Conservation (phyloP, 2,329 filamentous ascomycete species). For the Colletotrichum nymphaeae region DNA sequence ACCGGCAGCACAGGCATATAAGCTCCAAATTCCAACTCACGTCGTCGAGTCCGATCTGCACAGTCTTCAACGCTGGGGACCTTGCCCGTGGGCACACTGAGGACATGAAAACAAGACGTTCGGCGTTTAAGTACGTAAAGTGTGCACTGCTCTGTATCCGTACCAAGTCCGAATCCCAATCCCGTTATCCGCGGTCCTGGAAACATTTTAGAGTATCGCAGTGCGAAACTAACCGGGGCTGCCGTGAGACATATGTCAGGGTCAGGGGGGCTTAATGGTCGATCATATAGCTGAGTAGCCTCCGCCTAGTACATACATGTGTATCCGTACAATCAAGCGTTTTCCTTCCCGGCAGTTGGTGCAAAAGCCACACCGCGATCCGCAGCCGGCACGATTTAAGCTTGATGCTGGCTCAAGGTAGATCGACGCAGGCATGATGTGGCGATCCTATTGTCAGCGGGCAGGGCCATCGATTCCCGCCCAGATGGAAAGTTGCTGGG, state of each 20-base stretch:
- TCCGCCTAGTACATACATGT: background rate
- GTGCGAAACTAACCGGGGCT: slow-evolving; percentile 3
- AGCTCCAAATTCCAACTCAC: slow-evolving; percentile 3
- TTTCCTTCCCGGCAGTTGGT: background rate
- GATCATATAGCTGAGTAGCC: slow-evolving; percentile 1
- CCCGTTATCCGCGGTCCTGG: background rate
- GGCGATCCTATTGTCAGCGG: background rate
- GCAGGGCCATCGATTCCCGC: background rate
- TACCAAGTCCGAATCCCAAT: background rate
- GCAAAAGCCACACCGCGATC: background rate
- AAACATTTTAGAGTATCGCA: background rate
- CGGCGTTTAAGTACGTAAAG: too few species aligned
- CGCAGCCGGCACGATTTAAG: slow-evolving; percentile 8
- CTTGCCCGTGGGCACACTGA: background rate
- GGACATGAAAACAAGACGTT: background rate
- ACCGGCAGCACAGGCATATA: background rate
- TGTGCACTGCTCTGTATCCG: too few species aligned
- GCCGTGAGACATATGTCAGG: background rate
- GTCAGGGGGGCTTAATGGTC: background rate
- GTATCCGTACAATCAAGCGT: background rate
- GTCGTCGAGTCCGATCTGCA: background rate
- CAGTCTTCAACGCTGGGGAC: background rate
- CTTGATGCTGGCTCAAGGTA: slow-evolving; percentile 5
- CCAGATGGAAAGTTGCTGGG: background rate
- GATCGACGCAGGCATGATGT: slow-evolving; percentile 10